Evolutionary conservation across 768 basidiomycete species (phyloP).

Genomic region (Fomitopsis pulvina): DNA sequence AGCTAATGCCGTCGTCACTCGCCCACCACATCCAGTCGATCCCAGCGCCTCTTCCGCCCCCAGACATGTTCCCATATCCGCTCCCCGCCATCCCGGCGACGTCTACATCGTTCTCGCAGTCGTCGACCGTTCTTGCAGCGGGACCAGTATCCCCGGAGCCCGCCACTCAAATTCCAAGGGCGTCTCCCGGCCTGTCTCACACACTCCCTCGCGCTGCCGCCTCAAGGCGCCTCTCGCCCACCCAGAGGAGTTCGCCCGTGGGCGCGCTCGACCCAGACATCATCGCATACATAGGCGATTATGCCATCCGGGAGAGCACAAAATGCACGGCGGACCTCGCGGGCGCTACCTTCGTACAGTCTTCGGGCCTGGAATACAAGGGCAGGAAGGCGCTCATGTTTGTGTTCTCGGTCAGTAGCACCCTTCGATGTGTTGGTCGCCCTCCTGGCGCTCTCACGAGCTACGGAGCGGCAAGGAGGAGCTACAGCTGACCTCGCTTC

Average conservation of each 20-base stretch:
- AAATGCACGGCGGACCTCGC: constrained; percentile 49
- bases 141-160: not conserved
- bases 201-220: no score
- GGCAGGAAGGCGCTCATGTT: constrained; percentile 55
- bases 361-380: constrained; percentile 25
- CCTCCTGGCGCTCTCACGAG: not conserved
- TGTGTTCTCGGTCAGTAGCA: constrained; percentile 50
- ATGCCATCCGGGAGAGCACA: constrained; percentile 40
- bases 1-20: not conserved
- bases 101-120: not conserved
- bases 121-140: not conserved
- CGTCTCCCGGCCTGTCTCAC: no score
- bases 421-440: not conserved
- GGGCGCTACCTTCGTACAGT: constrained; percentile 45
- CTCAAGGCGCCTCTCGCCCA: no score
- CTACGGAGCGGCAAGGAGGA: no score
- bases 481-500: no score
- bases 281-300: constrained; percentile 35
- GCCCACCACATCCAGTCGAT: not conserved
- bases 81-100: not conserved
- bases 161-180: no score
- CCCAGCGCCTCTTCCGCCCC: not conserved
- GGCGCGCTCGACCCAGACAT: constrained; percentile 24
- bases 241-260: not conserved
- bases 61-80: not conserved